Conservation (phyloP, 371 early-diverging fungal species). For the Capillidium heterosporum region DNA sequence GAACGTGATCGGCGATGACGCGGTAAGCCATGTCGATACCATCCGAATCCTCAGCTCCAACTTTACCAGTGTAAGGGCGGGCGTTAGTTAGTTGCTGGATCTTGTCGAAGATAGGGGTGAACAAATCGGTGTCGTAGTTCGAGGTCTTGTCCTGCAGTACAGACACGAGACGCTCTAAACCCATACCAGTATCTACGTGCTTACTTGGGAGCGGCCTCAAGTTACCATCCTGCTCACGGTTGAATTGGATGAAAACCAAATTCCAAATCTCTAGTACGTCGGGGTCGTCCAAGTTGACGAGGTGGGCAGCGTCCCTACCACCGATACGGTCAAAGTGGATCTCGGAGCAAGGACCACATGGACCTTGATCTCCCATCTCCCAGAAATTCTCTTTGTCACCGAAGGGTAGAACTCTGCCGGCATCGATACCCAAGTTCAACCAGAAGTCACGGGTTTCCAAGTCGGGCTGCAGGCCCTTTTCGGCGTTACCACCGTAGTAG, state of each 20-base stretch:
- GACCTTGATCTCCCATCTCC: conserved; percentile 99
- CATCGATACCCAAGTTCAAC: conserved; percentile 80
- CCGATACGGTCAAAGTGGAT: conserved; percentile 99
- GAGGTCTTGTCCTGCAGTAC: conserved; percentile 91
- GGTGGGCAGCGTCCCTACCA: conserved; percentile 77
- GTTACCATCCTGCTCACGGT: conserved; percentile 87
- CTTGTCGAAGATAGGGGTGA: conserved; percentile 62
- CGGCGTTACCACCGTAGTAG: conserved; percentile 91
- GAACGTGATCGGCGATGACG: conserved; percentile 97
- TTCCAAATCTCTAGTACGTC: conserved; percentile 99
- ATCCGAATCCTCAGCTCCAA: conserved; percentile 82
- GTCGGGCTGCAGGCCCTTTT: conserved; percentile 69
- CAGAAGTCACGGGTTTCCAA: conserved; percentile 86
- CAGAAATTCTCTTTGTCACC: conserved; percentile 98
- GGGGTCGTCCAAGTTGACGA: conserved; percentile 99
- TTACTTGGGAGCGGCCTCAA: conserved; percentile 86
- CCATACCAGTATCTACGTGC: conserved; percentile 99
- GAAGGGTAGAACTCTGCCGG: conserved; percentile 74
- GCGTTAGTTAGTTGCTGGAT: conserved; percentile 80
- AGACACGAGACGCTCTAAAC: conserved; percentile 94
- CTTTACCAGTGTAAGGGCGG: conserved; percentile 62
- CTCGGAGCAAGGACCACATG: conserved; percentile 99
- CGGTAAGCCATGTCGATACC: conserved; percentile 97
- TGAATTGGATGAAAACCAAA: conserved; percentile 99
- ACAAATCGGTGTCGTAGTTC: conserved; percentile 98